These are phyloP conservation scores for Elaeis guineensis DNA, from an alignment of 176 grass and related monocot species.

Conservation along the genomic window DNA sequence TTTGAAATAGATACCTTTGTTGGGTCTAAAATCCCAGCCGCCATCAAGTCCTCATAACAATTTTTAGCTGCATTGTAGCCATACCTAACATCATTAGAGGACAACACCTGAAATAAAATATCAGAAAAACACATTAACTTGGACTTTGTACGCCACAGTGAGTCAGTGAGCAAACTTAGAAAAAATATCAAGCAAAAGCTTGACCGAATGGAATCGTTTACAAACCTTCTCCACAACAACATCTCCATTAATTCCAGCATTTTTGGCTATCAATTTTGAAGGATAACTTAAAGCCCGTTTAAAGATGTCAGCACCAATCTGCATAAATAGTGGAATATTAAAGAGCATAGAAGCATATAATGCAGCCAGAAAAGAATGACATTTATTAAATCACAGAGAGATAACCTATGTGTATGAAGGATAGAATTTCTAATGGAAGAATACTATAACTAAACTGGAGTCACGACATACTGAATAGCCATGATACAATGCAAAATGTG, in stretches of 20 bases:
- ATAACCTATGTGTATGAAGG: no score
- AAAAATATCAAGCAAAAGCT: not conserved
- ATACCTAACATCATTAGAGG: conserved; percentile 43
- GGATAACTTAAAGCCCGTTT: conserved; percentile 85
- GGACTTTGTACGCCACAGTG: not conserved
- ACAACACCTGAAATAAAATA: conserved; percentile 46
- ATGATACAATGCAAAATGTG: no score
- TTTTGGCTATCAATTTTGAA: conserved; percentile 64
- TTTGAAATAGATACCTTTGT: conserved; percentile 43
- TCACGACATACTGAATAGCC: no score
- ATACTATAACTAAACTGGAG: no score
- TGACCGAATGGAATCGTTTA: not conserved
- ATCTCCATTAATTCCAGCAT: conserved; percentile 67
- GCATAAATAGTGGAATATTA: conserved; percentile 16
- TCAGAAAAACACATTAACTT: conserved; percentile 7
- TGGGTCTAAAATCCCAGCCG: conserved; percentile 81
- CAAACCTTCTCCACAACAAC: conserved; percentile 62
- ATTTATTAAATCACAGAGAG: no score
- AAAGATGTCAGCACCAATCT: conserved; percentile 98
- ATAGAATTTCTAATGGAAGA: no score
- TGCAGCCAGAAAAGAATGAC: no score
- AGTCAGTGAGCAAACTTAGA: no score
- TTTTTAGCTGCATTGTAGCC: conserved; percentile 93
- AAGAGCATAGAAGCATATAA: not conserved
- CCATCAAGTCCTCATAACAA: conserved; percentile 64